Evolutionary conservation across 2,329 filamentous ascomycete genomes (phyloP).

Genomic region (Cercospora nicotianae): DNA sequence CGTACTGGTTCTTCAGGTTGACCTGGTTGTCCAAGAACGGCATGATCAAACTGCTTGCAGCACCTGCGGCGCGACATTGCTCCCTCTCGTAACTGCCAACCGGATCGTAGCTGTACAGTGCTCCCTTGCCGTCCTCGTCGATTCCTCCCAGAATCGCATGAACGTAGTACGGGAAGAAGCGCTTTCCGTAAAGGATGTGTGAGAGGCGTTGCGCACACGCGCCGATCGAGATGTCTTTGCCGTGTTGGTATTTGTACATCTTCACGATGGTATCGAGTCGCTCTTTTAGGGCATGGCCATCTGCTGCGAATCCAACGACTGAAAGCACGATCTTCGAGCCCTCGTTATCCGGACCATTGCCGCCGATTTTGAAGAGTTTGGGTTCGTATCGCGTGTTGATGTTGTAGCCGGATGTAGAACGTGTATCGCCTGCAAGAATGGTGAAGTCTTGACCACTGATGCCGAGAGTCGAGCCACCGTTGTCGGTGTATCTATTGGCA

Average conservation of each 20-base stretch:
- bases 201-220: constrained; percentile 93
- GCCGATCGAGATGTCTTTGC: constrained; percentile 91
- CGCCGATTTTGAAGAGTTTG: constrained; percentile 97
- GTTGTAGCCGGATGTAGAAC: constrained; percentile 93
- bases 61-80: constrained; percentile 90
- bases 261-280: constrained; percentile 92
- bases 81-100: constrained; percentile 97
- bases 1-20: constrained; percentile 98
- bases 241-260: constrained; percentile 98
- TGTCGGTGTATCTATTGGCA: constrained; percentile 80
- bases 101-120: constrained; percentile 95
- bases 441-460: constrained; percentile 93
- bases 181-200: constrained; percentile 94
- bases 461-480: constrained; percentile 92
- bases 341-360: constrained; percentile 79
- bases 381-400: constrained; percentile 96
- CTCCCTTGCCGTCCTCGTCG: constrained; percentile 91
- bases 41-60: constrained; percentile 87
- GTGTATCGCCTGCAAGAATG: constrained; percentile 95
- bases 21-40: constrained; percentile 99
- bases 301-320: constrained; percentile 92
- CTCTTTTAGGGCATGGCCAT: constrained; percentile 91
- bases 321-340: constrained; percentile 86
- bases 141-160: constrained; percentile 90
- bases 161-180: constrained; percentile 99